phyloP scores from a whole-genome alignment of 768 basidiomycete genomes.

The Russula sp. region DNA sequence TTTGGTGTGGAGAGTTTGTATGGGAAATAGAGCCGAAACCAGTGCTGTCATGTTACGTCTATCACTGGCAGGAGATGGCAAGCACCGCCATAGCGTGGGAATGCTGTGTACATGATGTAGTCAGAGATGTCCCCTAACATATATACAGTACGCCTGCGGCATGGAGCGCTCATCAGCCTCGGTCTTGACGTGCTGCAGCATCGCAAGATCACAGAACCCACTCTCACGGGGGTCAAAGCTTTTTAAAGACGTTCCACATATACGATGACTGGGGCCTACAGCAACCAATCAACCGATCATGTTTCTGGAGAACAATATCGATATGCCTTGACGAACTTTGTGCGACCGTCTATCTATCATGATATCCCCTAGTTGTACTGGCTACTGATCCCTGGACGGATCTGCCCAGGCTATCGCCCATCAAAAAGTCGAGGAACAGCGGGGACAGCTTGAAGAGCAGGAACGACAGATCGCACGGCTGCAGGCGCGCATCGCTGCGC shows the following conservation, averaged over 20 bases:
- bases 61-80: neutral
- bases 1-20: slow-evolving; percentile 47
- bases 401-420: slow-evolving; percentile 67
- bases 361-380: neutral
- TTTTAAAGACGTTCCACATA: neutral
- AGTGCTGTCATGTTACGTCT: neutral
- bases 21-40: slow-evolving; percentile 29
- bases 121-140: neutral
- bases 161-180: too few relatives aligned
- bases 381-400: neutral
- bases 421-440: slow-evolving; percentile 82
- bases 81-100: too few relatives aligned
- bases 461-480: slow-evolving; percentile 75
- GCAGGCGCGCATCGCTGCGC: slow-evolving; percentile 59
- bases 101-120: too few relatives aligned
- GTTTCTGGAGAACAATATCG: slow-evolving; percentile 64
- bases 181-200: too few relatives aligned
- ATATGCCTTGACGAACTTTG: slow-evolving; percentile 81
- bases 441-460: slow-evolving; percentile 73
- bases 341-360: slow-evolving; percentile 1
- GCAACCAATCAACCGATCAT: slow-evolving; percentile 24
- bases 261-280: slow-evolving; percentile 3
- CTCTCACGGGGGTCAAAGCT: neutral
- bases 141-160: neutral
- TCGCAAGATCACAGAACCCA: too few relatives aligned